Base-by-base conservation (phyloP, 2,329 filamentous ascomycete genomes). In the Cladosporium sp. region DNA sequence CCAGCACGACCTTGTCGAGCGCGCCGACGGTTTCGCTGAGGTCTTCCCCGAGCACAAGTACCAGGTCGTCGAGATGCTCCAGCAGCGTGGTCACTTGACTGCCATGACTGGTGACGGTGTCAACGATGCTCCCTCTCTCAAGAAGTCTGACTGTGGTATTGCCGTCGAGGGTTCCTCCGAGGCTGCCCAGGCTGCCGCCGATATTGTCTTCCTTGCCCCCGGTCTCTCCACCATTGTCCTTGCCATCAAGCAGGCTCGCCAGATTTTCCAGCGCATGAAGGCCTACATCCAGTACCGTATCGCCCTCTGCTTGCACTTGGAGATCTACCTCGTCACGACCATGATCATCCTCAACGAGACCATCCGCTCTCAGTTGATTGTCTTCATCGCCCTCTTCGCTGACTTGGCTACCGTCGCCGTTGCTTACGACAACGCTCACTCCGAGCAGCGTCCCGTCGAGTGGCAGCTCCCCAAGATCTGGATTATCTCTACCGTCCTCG, bases 401-500 rank as follows among this genome's bases (percentile, higher is more conserved):
- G 86, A 89, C 79, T 73, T 89, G 71, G 86, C 86, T 54, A 89
- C 86, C 56, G 86, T 89, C 58, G 86, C 86, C 54, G 82, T 89
- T 52, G 86, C 86, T 43, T 89, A 89, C 73, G 86, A 89, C 66
- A 88, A 89, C 67, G 86, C 86, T 41, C 83, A 88, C 73, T 88
- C 83, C 62, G 86, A 89, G 65, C 77, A 77, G 54, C 82, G 85
- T 34, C 86, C 86, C 12, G 86, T 89, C 62, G 85, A 89, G 70
- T 89, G 86, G 86, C 86, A 89, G 72, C 69, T 89, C 57, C 85
- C 85, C 57, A 89, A 89, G 78, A 89, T 89, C 66, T 89, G 85
- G 86, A 78, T 89, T 58, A 88, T 89, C 63, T 84, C 80, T 55
- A 75, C 86, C 58, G 73, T 86, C 53, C 79, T 89, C 44, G 86